Evolutionary conservation across 805 yeast species (phyloP), one percentile per base, ranked within the genome.

Genomic region (Candida yuanshanica): DNA sequence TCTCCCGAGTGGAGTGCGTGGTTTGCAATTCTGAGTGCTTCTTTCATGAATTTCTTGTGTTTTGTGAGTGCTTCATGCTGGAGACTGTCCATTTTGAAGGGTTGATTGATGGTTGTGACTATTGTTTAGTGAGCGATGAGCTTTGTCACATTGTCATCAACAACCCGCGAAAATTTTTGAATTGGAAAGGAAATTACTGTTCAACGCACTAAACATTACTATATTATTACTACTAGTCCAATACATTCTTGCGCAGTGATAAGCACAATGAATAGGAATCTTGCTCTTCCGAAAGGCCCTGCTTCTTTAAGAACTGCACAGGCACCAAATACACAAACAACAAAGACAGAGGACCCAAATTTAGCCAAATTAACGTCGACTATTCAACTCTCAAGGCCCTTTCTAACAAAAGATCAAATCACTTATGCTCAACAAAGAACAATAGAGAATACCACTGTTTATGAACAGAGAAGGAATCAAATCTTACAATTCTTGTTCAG

Each of bases 1-100:
- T 87, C 96, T 33, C 75, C 76, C n/a, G 64, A 63, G 33, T 66
- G 66, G 18, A 88, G 65, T 0, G 95, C 93, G 29, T 70, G 60
- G 46, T 73, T 72, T 0, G 91, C 95, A 33, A 77, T 69, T 25
- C 67, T 59, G 13, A 77, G 53, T 3, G 86, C 81, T 16, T 60
- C 49, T 26, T 65, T 57, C 86, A 79, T 81, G 49, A 64, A 68
- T 51, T 56, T 38, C n/a, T 41, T 35, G 37, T 56, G 54, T 11
- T 39, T 44, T 21, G 16, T 9, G 16, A 38, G 35, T 23, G 27
- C 17, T 3, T 31, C 35, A 27, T 27, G 7, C 5, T 27, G 18
- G 7, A n/a, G n/a, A n/a, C n/a, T n/a, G n/a, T n/a, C n/a, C n/a
- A n/a, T n/a, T n/a, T n/a, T n/a, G n/a, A n/a, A n/a, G n/a, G n/a